Evolutionary conservation across 2,329 filamentous ascomycete genomes (phyloP).

Genomic region (Knoxdaviesia capensis): DNA sequence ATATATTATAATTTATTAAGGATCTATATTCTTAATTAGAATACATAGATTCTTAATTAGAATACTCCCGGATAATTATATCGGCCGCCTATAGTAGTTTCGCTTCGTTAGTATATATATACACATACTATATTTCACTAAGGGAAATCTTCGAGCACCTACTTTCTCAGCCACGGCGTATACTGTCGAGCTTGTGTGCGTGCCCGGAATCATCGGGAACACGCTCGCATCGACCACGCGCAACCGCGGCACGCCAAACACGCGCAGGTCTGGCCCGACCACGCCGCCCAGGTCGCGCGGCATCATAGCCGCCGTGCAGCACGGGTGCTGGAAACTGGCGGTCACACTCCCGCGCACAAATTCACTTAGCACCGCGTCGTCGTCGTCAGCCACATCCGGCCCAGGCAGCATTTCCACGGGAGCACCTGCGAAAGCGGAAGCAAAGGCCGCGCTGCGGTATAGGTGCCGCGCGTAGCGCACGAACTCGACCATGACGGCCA

Average conservation of each 20-base stretch:
- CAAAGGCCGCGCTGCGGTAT: conserved; percentile 11
- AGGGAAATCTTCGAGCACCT: not conserved
- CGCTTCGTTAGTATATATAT: not conserved
- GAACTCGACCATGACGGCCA: conserved; percentile 13
- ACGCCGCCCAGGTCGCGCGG: conserved; percentile 16
- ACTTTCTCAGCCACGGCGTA: conserved; percentile 32
- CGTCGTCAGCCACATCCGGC: conserved; percentile 6
- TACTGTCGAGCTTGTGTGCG: conserved; percentile 26
- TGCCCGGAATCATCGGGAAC: conserved; percentile 8
- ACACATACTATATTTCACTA: not conserved
- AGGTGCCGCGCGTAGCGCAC: conserved; percentile 12
- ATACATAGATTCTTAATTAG: no score
- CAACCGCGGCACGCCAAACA: conserved; percentile 13
- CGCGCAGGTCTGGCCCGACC: conserved; percentile 13
- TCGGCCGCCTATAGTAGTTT: conserved; percentile 2
- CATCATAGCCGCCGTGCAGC: conserved; percentile 23
- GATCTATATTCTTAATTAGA: no score
- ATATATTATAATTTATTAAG: no score
- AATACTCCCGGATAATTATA: conserved; percentile 3
- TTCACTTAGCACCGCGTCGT: conserved; percentile 6
- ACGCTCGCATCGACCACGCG: conserved; percentile 12
- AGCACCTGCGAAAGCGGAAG: conserved; percentile 11
- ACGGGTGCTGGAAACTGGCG: conserved; percentile 20
- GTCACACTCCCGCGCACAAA: conserved; percentile 10
- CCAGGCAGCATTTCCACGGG: conserved; percentile 12